Percentiles rank a stretch among this genome's conserved stretches.
These are phyloP conservation scores for Acanthamoeba lenticulata DNA, from an alignment of 208 protist genomes.

Conservation along the genomic window DNA sequence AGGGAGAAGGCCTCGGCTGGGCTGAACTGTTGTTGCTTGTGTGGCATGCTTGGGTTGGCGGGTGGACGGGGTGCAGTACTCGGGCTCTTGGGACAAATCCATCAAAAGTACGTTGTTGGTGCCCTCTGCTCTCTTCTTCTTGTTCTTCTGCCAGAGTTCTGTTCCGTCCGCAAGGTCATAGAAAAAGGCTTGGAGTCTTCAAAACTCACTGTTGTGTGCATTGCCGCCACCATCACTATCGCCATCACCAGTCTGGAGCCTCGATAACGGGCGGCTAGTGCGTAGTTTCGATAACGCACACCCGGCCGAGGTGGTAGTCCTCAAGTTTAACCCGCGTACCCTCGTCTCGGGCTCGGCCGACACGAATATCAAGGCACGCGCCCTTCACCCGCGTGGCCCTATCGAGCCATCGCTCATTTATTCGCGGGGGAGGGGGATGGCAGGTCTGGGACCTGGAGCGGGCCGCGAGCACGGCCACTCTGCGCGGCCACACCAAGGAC, in stretches of 20 bases:
- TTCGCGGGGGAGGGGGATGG: not conserved
- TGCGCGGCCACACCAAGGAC: constrained; percentile 35
- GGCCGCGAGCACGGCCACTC: not conserved
- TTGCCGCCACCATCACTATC: not conserved
- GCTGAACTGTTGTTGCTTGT: not conserved
- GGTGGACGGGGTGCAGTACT: too few species aligned
- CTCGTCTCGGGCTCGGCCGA: constrained; percentile 39
- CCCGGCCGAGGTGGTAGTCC: not conserved
- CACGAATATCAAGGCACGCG: not conserved
- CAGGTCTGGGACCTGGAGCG: constrained; percentile 31
- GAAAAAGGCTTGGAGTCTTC: too few species aligned
- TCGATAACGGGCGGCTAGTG: not conserved
- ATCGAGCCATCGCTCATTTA: not conserved
- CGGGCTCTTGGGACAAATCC: constrained; percentile 56
- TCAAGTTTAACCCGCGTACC: constrained; percentile 39
- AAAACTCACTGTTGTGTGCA: not conserved
- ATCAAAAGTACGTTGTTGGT: constrained; percentile 3
- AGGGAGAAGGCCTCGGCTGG: too few species aligned
- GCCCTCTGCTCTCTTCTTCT: not conserved
- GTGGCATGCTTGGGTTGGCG: too few species aligned
- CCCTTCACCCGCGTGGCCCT: not conserved
- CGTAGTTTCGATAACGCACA: not conserved
- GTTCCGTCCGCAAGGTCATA: not conserved
- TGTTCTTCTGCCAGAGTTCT: not conserved
- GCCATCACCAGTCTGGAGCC: not conserved